Evolutionary conservation across 2,329 filamentous ascomycete genomes (phyloP).

Genomic region (Exophiala bonariae): DNA sequence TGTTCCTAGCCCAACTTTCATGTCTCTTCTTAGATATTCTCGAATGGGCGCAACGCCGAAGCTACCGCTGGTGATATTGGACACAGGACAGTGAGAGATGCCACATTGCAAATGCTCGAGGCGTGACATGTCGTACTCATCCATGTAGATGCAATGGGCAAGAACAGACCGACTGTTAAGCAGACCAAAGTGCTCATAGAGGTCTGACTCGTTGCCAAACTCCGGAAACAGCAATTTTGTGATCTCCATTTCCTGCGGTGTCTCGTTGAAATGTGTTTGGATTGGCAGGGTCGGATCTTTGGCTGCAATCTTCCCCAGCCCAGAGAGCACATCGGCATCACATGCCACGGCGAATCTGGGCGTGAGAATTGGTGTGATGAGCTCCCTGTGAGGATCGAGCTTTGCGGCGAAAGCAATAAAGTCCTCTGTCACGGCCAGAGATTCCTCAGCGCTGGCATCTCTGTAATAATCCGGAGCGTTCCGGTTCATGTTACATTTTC

Average conservation of each 20-base stretch:
- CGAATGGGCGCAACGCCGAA: slow-evolving; percentile 61
- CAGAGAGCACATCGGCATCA: slow-evolving; percentile 50
- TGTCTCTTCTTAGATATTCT: slow-evolving; percentile 52
- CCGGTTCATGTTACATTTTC: slow-evolving; percentile 63
- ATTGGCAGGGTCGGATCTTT: slow-evolving; percentile 50
- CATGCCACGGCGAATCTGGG: slow-evolving; percentile 61
- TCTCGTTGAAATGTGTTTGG: slow-evolving; percentile 67
- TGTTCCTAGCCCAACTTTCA: slow-evolving; percentile 63
- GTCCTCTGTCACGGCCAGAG: slow-evolving; percentile 26
- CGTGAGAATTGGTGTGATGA: slow-evolving; percentile 53
- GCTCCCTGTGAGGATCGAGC: slow-evolving; percentile 43
- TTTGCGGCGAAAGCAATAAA: slow-evolving; percentile 40
- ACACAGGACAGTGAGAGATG: slow-evolving; percentile 60
- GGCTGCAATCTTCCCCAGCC: slow-evolving; percentile 54
- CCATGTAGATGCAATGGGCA: slow-evolving; percentile 64
- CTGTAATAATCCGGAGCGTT: slow-evolving; percentile 39
- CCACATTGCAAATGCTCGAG: slow-evolving; percentile 51
- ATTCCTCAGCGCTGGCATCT: slow-evolving; percentile 26
- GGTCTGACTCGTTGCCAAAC: slow-evolving; percentile 56
- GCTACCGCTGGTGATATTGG: slow-evolving; percentile 62
- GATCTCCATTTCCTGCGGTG: slow-evolving; percentile 55
- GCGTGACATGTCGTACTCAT: slow-evolving; percentile 47
- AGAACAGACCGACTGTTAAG: slow-evolving; percentile 56
- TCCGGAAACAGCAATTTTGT: slow-evolving; percentile 55
- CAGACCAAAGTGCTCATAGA: slow-evolving; percentile 57